These are phyloP conservation scores for Xylariaceae sp. DNA, from an alignment of 2,329 filamentous ascomycete species.

Conservation along the genomic window DNA sequence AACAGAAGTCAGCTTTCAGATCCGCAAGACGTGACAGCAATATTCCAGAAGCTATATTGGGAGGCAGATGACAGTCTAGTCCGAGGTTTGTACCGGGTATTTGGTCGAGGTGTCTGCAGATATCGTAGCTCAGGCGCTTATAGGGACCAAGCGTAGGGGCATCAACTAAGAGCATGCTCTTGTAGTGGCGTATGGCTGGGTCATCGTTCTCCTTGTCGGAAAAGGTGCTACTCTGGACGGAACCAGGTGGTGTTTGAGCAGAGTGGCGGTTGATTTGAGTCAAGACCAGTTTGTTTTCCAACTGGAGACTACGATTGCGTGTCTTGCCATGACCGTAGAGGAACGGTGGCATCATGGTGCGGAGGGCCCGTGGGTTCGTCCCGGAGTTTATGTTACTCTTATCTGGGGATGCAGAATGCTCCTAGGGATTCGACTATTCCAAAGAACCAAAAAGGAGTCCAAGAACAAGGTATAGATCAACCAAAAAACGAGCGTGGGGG, in stretches of 20 bases:
- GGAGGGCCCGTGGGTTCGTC: too few species aligned
- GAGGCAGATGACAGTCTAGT: conserved; percentile 25
- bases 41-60: not conserved
- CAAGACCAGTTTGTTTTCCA: conserved; percentile 33
- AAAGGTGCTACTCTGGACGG: conserved; percentile 36
- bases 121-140: conserved; percentile 45
- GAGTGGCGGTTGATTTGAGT: conserved; percentile 21
- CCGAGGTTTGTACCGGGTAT: conserved; percentile 24
- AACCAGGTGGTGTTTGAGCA: conserved; percentile 23
- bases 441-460: conserved; percentile 36
- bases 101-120: conserved; percentile 39
- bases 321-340: conserved; percentile 43
- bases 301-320: conserved; percentile 49
- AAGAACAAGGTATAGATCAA: conserved; percentile 48
- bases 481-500: conserved; percentile 32
- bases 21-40: conserved; percentile 11
- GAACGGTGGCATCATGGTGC: conserved; percentile 40
- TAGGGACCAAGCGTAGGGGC: conserved; percentile 44
- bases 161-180: conserved; percentile 55
- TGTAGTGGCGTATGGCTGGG: conserved; percentile 38
- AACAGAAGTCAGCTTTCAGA: conserved; percentile 35
- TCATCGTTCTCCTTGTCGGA: conserved; percentile 35
- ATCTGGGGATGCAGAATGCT: conserved; percentile 27
- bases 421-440: conserved; percentile 36
- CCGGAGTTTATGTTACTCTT: too few species aligned